These are phyloP conservation scores for Saturnispora halmiae DNA, from an alignment of 805 yeast genomes.

Conservation along the genomic window DNA sequence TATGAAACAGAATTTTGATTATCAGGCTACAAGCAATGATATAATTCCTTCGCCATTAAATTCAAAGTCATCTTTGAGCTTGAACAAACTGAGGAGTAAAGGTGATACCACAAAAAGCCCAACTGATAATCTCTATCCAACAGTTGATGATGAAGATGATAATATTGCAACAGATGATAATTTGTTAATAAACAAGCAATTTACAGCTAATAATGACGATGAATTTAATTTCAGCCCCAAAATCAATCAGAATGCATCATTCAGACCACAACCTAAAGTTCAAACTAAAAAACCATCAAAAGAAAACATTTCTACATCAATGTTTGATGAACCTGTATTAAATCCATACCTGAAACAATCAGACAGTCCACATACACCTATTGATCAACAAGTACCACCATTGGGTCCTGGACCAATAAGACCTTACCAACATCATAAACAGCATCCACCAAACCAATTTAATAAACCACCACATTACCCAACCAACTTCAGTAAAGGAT, in stretches of 20 bases:
- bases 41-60: neutral
- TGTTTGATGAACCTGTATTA: slow-evolving; percentile 12
- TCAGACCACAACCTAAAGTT: neutral
- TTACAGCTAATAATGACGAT: neutral
- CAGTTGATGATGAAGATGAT: slow-evolving; percentile 5
- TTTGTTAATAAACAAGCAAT: neutral
- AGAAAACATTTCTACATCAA: slow-evolving; percentile 1
- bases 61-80: slow-evolving; percentile 1
- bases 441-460: neutral
- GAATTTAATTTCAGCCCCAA: slow-evolving; percentile 7
- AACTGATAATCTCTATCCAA: slow-evolving; percentile 5
- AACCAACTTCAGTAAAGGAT: neutral
- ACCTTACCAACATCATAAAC: neutral
- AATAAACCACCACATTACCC: neutral
- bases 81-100: slow-evolving; percentile 18
- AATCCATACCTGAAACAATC: slow-evolving; percentile 12
- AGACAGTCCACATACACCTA: slow-evolving; percentile 11
- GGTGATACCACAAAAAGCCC: neutral
- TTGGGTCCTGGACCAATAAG: slow-evolving; percentile 1
- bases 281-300: neutral
- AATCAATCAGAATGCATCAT: neutral
- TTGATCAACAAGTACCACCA: slow-evolving; percentile 13
- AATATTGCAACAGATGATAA: neutral
- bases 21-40: neutral
- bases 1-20: slow-evolving; percentile 15